Percentiles rank a stretch among this genome's conserved stretches.
Conservation (phyloP, 2,329 filamentous ascomycete species). For the Macrophomina tecta region DNA sequence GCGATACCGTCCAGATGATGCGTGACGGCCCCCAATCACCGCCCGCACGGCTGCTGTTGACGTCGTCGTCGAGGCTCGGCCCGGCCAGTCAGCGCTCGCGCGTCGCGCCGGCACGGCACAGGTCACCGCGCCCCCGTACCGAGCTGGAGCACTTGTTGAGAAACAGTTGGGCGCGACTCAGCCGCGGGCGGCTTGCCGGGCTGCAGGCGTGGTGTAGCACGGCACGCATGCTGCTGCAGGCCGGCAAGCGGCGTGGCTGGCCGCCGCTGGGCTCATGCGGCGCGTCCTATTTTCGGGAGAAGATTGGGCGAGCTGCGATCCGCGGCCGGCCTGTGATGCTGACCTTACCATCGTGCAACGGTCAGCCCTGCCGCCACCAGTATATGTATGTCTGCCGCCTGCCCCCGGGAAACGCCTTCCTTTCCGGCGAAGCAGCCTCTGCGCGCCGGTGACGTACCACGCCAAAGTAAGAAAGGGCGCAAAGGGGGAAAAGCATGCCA, state of each 20-base stretch:
- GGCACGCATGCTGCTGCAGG: slow-evolving; percentile 6
- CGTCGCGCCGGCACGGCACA: not conserved
- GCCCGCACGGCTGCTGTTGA: not conserved
- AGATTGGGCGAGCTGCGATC: slow-evolving; percentile 2
- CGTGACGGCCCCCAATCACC: slow-evolving; percentile 20
- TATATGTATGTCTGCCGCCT: slow-evolving; percentile 1
- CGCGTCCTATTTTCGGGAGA: slow-evolving; percentile 6
- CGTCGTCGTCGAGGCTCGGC: slow-evolving; percentile 18
- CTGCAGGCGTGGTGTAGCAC: slow-evolving; percentile 2
- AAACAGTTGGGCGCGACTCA: slow-evolving; percentile 9
- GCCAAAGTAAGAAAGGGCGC: slow-evolving; percentile 14
- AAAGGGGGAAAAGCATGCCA: slow-evolving; percentile 7
- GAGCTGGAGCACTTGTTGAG: slow-evolving; percentile 4
- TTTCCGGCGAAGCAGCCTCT: not conserved
- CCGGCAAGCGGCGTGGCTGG: slow-evolving; percentile 3
- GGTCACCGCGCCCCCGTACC: slow-evolving; percentile 9
- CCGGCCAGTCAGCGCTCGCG: slow-evolving; percentile 17
- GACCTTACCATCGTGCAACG: slow-evolving; percentile 12
- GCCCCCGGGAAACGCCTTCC: not conserved
- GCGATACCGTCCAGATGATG: not conserved
- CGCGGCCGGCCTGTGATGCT: slow-evolving; percentile 18
- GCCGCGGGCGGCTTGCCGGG: slow-evolving; percentile 15
- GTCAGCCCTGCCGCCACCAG: slow-evolving; percentile 10
- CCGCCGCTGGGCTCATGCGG: slow-evolving; percentile 8
- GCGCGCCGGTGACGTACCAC: not conserved